These are phyloP conservation scores for Galeopsis tetrahit DNA, from an alignment of 257 asterid species.

Conservation along the genomic window DNA sequence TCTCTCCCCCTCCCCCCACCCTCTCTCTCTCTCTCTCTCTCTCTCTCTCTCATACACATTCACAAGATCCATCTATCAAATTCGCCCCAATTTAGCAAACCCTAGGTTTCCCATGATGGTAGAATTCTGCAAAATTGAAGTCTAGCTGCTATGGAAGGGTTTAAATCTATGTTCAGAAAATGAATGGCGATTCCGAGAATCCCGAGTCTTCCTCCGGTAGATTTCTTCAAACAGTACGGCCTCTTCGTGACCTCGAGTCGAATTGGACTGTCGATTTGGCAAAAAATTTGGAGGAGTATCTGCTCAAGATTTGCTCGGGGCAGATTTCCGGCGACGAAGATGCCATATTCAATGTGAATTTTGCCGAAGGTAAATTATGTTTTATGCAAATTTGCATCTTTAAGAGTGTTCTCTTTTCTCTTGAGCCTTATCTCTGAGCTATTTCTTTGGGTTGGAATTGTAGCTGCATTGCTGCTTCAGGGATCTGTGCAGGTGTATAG, in stretches of 20 bases:
- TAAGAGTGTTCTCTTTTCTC: not conserved
- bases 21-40: not conserved
- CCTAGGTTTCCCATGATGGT: conserved; percentile 24
- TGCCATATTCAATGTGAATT: conserved; percentile 59
- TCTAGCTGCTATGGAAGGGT: conserved; percentile 31
- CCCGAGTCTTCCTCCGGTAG: conserved; percentile 55
- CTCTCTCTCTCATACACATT: conserved; percentile 7
- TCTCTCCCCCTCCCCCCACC: not conserved
- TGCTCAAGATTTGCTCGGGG: conserved; percentile 88
- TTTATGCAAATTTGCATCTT: not conserved
- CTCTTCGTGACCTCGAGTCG: conserved; percentile 81
- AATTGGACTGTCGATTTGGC: conserved; percentile 94
- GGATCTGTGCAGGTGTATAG: conserved; percentile 97
- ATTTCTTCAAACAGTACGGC: conserved; percentile 65
- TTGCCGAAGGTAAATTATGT: conserved; percentile 76
- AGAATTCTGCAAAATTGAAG: conserved; percentile 11
- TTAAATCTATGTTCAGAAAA: conserved; percentile 31
- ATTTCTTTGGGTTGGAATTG: conserved; percentile 38
- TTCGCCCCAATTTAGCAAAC: conserved; percentile 19
- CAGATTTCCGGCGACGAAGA: conserved; percentile 62
- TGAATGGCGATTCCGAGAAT: conserved; percentile 52
- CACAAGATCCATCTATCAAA: not conserved
- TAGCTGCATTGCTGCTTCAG: conserved; percentile 98
- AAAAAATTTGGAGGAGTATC: conserved; percentile 78
- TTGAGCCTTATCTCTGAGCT: not conserved